Base-by-base conservation (phyloP, 805 yeast genomes). In the Priceomyces castillae region DNA sequence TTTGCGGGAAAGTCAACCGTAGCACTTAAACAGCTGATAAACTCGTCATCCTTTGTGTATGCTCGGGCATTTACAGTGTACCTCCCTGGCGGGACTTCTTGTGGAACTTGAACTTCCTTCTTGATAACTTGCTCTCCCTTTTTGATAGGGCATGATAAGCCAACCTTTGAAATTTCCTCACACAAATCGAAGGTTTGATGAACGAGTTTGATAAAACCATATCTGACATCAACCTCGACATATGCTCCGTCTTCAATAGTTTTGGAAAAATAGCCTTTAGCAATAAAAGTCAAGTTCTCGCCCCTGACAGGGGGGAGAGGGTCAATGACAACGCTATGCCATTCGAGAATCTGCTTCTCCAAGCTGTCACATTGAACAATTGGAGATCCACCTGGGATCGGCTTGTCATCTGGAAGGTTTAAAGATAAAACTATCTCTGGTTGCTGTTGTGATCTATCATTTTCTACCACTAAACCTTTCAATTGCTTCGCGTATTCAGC, bases 241-340 rank as follows among this genome's bases (percentile, higher is more conserved):
- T 90, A 94, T 0, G 98, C 87, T 26, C 99, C 99, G 15, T 88
- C 92, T 22, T 63, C 78, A 30, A 94, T 69, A 7, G 71, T 71
- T 40, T 74, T 60, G 17, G 69, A 47, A 40, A 92, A 66, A 30
- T 61, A 60, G 2, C 97, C 99, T 4, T 71, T 62, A 2, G 97
- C 99, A 16, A 74, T 59, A 44, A 94, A 80, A 6, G 95, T 85
- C 58, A 94, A 71, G 60, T 89, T 86, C 34, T 73, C 68, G n/a
- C 97, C 98, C 56, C 90, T 82, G 34, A 58, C 71, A 2, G 99
- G 99, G 3, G 97, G 98, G 56, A 87, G 88, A 39, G 99, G 99
- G 30, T 71, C 60, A 46, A 94, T 64, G 35, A 67, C 71, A 14
- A 94, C 80, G 12, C 67, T 50, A 46, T 77, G 73, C 49, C 94